Percentiles rank a stretch among this genome's conserved stretches.
Conservation (phyloP, 768 basidiomycete species). For the Tylopilus balloui region DNA sequence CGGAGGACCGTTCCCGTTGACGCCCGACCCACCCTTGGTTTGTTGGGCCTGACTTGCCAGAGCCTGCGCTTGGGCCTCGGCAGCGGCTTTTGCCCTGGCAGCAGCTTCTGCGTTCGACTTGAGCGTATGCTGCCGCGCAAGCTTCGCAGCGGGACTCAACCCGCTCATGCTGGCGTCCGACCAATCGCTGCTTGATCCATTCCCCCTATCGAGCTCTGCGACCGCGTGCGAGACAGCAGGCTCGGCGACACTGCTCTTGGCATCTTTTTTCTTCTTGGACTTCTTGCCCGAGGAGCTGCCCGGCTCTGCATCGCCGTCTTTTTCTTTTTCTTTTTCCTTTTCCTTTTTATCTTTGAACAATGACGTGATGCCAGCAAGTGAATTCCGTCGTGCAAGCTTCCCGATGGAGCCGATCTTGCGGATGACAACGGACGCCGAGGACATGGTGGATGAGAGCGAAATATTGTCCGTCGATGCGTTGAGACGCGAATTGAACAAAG, state of each 20-base stretch:
- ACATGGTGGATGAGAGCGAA: slow-evolving; percentile 90
- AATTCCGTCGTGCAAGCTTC: slow-evolving; percentile 83
- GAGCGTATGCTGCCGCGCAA: slow-evolving; percentile 88
- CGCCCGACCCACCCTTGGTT: slow-evolving; percentile 17
- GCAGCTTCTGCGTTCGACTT: slow-evolving; percentile 65
- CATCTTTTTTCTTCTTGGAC: slow-evolving; percentile 47
- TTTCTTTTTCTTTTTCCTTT: slow-evolving; percentile 39
- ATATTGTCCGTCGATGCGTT: slow-evolving; percentile 94
- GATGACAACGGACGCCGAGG: slow-evolving; percentile 93
- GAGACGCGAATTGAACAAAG: slow-evolving; percentile 82
- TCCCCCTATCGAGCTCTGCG: slow-evolving; percentile 73
- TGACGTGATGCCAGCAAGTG: slow-evolving; percentile 85
- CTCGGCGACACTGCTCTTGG: slow-evolving; percentile 61
- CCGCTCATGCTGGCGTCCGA: slow-evolving; percentile 58
- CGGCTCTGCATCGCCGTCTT: slow-evolving; percentile 32
- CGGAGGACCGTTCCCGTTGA: slow-evolving; percentile 33
- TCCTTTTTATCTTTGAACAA: slow-evolving; percentile 88
- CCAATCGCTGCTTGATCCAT: slow-evolving; percentile 47
- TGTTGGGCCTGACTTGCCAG: slow-evolving; percentile 25
- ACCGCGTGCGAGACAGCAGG: slow-evolving; percentile 78
- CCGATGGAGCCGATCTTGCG: slow-evolving; percentile 91
- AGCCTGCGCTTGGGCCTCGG: slow-evolving; percentile 23
- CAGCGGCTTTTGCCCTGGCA: slow-evolving; percentile 36
- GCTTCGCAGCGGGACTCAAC: slow-evolving; percentile 83
- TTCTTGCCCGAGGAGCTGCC: slow-evolving; percentile 40